Evolutionary conservation across 768 basidiomycete genomes (phyloP), one percentile per base, ranked within the genome.

Genomic region (Gloeophyllum trabeum): DNA sequence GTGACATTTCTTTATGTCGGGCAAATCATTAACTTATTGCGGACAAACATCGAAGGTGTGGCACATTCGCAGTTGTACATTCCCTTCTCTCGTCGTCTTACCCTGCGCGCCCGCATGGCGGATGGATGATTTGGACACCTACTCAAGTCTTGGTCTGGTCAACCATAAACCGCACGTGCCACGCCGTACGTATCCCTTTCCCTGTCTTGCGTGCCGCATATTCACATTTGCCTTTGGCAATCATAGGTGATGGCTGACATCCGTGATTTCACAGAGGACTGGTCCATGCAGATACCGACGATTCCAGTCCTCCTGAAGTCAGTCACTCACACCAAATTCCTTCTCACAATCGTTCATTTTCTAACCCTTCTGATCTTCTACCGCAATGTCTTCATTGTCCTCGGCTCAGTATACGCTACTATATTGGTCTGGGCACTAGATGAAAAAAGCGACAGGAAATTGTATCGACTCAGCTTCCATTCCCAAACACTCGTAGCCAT

Each of bases 221-320:
- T n/a, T n/a, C n/a, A n/a, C n/a, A n/a, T n/a, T n/a, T n/a, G n/a
- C n/a, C n/a, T n/a, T n/a, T n/a, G n/a, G n/a, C n/a, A n/a, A n/a
- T n/a, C n/a, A n/a, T n/a, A n/a, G n/a, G n/a, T n/a, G n/a, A n/a
- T n/a, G n/a, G 40, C 22, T 13, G 40, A 41, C 23, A 16, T 41
- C 13, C 40, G 40, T 26, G 40, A 41, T 16, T 41, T 24, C 24
- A 12, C 3, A n/a, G 40, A 41, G 3, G 40, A 41, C 24, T 10
- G 24, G 22, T 24, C 12, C 16, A 14, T 13, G 23, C 22, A 16
- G 4, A 16, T 41, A 3, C 40, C 40, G 6, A 41, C 40, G 3
- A 41, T 41, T 26, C 40, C 40, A 7, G 40, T 41, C 10, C 21
- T 41, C 6, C 40, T 41, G n/a, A 16, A 41, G 10, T 41, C 40